phyloP scores from a whole-genome alignment of 306 rosid genomes.

The Hippophae gyantsensis region DNA sequence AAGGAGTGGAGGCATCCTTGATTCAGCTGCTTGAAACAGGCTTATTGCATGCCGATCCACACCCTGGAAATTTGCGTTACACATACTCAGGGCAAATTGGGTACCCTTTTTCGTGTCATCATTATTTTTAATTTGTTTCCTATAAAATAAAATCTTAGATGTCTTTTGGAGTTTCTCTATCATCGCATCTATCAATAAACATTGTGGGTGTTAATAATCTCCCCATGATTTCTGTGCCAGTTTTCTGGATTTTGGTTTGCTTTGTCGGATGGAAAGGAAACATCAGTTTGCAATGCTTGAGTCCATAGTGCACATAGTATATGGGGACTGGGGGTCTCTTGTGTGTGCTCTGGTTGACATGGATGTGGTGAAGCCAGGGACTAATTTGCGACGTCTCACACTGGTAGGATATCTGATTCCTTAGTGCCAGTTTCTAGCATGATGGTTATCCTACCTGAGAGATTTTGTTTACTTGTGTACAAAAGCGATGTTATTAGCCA shows the following conservation, averaged over 20 bases:
- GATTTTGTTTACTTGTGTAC: too few relatives aligned
- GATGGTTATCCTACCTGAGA: background rate
- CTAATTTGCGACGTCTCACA: conserved; percentile 64
- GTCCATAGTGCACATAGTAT: conserved; percentile 88
- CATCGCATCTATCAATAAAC: background rate
- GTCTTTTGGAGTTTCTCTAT: background rate
- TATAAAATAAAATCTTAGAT: background rate
- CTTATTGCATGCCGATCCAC: conserved; percentile 95
- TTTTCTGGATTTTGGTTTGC: conserved; percentile 95
- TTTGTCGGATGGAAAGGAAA: conserved; percentile 90
- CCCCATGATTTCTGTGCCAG: conserved; percentile 29
- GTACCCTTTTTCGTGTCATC: conserved; percentile 26
- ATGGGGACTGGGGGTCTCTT: conserved; percentile 94
- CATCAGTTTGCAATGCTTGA: conserved; percentile 96
- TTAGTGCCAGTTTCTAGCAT: conserved; percentile 2
- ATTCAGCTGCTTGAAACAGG: conserved; percentile 97
- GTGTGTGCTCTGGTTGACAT: conserved; percentile 61
- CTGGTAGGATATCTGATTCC: conserved; percentile 41
- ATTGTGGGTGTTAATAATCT: conserved; percentile 3
- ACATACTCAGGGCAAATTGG: conserved; percentile 80
- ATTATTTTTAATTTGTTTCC: background rate
- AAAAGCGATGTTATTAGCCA: too few relatives aligned
- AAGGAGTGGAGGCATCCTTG: conserved; percentile 85
- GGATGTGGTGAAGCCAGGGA: conserved; percentile 86
- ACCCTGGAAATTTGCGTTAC: conserved; percentile 91